Evolutionary conservation across 495 filamentous ascomycete genomes (phyloP), one percentile per base, ranked within the genome.

Genomic region (Glutinoglossum americanum): DNA sequence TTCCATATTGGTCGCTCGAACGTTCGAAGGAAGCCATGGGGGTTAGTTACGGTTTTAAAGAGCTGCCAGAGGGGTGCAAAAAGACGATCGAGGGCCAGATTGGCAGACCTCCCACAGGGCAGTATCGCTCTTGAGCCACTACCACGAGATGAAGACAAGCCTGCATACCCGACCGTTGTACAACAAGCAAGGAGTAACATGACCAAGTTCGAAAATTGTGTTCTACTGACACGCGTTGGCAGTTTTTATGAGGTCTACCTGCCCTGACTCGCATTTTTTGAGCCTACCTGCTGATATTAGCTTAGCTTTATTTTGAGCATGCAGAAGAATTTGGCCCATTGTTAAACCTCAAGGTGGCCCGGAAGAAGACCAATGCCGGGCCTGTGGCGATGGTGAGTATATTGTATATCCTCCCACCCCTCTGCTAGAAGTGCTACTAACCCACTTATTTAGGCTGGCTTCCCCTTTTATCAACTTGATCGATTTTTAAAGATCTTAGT

Each of bases 401-500:
- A 41, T 41, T 51, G 48, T 62, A 59, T 62, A 57, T 57, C n/a
- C n/a, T 33, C 32, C 28, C 7, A 21, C 39, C 35, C n/a, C n/a
- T n/a, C n/a, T n/a, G n/a, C n/a, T n/a, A n/a, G n/a, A n/a, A n/a
- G n/a, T n/a, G n/a, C n/a, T n/a, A n/a, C n/a, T n/a, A n/a, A n/a
- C n/a, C n/a, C n/a, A n/a, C n/a, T n/a, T n/a, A n/a, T n/a, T n/a
- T 19, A 83, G 81, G 84, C 92, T 59, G 92, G 92, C 23, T 99
- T 99, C 60, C 93, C 89, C 21, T 86, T 86, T 65, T 89, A 83
- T 62, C 88, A 96, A 65, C 73, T 97, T 44, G 89, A 95, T 64
- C 80, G 88, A 17, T 94, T 84, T 67, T 77, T 97, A 60, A 96
- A 95, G 67, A 79, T 85, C 49, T 76, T 99, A 4, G 92, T 99